Base-by-base conservation (phyloP, 1,284 basidiomycete genomes). In the Ceratobasidium sp. region DNA sequence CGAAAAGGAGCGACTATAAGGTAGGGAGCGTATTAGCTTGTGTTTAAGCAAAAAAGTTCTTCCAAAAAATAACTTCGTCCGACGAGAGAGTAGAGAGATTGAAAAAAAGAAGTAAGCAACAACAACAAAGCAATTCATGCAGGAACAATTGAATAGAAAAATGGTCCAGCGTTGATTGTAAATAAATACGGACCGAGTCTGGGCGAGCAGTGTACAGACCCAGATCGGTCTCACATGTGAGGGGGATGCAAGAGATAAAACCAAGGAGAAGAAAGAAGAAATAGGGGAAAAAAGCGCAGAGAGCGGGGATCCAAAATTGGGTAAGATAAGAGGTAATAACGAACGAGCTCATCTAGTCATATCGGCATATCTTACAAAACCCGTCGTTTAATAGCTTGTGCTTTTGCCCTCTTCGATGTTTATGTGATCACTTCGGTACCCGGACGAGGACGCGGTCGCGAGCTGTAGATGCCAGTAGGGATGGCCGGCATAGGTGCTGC, bases 391-490 rank as follows among this genome's bases (percentile, higher is more conserved):
- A n/a, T n/a, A n/a, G 46, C 44, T 52, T 7, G n/a, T 67, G 50
- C 48, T 67, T 44, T 67, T n/a, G 44, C n/a, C n/a, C n/a, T n/a
- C n/a, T n/a, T n/a, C n/a, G n/a, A n/a, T n/a, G 48, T 38, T 50
- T 50, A 74, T 5, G 71, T 64, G 33, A 74, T 46, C 15, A 74
- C 71, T 57, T 64, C 59, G 48, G 52, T 23, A n/a, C 59, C 61
- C 13, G 71, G 71, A 23, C 26, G 13, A 10, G 59, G 20, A 13
- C 71, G 42, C 26, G 57, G 42, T 40, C 61, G 33, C n/a, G 38
- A 48, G 33, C 71, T 74, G 40, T 74, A 74, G 13, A 74, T 61
- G 26, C 71, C 71, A 1, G 71, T 74, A 7, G 71, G 71, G 15
- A 74, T 54, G 33, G 71, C 23, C 1, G 71, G 71, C 28, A 56